phyloP scores from a whole-genome alignment of 495 filamentous ascomycete genomes.

The Annulohypoxylon bovei region DNA sequence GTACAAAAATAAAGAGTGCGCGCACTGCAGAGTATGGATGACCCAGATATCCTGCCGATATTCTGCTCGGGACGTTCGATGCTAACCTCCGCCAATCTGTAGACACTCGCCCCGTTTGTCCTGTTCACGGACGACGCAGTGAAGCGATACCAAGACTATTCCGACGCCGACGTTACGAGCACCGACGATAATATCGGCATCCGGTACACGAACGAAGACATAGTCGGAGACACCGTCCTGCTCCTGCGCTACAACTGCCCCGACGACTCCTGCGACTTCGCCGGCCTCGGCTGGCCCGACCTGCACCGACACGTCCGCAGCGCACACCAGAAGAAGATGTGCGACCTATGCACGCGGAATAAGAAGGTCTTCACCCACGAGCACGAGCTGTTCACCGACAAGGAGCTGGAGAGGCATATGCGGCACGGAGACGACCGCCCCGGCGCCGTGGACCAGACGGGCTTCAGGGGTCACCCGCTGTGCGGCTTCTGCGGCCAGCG shows the following conservation, averaged over 20 bases:
- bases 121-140: conserved; percentile 86
- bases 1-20: conserved; percentile 94
- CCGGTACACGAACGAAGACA: conserved; percentile 84
- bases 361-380: conserved; percentile 99
- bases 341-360: conserved; percentile 91
- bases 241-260: conserved; percentile 97
- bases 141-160: conserved; percentile 87
- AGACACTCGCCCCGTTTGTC: conserved; percentile 84
- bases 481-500: conserved; percentile 91
- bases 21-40: conserved; percentile 85
- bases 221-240: conserved; percentile 85
- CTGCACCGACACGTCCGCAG: conserved; percentile 88
- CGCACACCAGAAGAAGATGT: conserved; percentile 88
- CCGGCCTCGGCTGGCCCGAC: conserved; percentile 92
- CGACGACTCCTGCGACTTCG: conserved; percentile 82
- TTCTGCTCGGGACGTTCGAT: background rate
- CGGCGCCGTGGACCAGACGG: conserved; percentile 89
- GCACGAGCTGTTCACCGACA: conserved; percentile 89
- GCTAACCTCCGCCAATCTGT: conserved; percentile 42
- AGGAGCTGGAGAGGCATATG: conserved; percentile 86
- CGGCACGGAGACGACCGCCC: conserved; percentile 90
- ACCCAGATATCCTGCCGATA: background rate
- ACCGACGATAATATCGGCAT: conserved; percentile 88
- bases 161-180: conserved; percentile 72
- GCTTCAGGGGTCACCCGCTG: conserved; percentile 95